Conservation (phyloP, 768 basidiomycete genomes). For the Porphyrellus cyaneotinctus region DNA sequence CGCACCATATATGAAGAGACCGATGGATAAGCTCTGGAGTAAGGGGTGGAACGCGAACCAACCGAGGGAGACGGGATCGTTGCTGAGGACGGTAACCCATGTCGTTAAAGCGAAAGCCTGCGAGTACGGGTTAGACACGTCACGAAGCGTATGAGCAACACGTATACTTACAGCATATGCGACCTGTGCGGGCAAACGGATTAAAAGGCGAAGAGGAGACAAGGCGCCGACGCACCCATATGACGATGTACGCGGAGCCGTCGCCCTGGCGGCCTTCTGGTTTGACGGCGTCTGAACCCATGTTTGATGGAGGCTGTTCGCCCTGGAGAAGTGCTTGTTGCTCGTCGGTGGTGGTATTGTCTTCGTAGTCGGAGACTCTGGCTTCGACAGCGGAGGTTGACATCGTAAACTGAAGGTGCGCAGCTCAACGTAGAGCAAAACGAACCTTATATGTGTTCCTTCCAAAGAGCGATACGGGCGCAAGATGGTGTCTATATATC, state of each 20-base stretch:
- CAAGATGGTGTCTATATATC: background rate
- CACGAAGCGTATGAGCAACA: background rate
- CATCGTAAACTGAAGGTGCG: conserved; percentile 5
- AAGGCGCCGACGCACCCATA: conserved; percentile 34
- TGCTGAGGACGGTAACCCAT: conserved; percentile 45
- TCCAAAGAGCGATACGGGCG: background rate
- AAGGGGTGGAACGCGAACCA: conserved; percentile 70
- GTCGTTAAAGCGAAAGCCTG: conserved; percentile 42
- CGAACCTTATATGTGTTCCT: too few relatives aligned
- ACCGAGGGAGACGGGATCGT: conserved; percentile 41
- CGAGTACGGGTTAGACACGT: background rate
- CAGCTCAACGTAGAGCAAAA: too few relatives aligned
- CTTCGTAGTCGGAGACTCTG: background rate
- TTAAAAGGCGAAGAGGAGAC: background rate
- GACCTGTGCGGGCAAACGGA: background rate
- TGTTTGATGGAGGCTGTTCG: background rate
- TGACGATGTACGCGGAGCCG: conserved; percentile 27
- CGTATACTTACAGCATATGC: conserved; percentile 17
- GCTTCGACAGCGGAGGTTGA: background rate
- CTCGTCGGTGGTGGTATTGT: conserved; percentile 6
- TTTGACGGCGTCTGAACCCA: conserved; percentile 29
- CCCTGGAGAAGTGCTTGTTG: conserved; percentile 14
- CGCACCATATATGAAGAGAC: conserved; percentile 60
- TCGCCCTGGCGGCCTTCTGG: conserved; percentile 41
- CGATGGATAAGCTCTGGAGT: conserved; percentile 54